Evolutionary conservation across 257 asterid species (phyloP).

Genomic region (Solanum ahanhuiri): DNA sequence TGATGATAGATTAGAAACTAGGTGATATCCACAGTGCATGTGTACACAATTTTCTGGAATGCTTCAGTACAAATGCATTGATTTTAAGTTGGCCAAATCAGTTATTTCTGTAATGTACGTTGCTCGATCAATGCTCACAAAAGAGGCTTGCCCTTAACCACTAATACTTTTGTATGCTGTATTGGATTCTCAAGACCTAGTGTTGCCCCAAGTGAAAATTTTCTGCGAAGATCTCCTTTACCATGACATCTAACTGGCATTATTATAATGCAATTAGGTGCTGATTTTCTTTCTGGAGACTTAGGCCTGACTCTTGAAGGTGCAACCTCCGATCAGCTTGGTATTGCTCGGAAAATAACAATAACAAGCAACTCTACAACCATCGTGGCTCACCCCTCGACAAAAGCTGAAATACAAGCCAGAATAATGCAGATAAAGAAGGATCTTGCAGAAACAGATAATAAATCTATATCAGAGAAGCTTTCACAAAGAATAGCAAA

Average conservation of each 20-base stretch:
- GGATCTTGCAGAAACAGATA: conserved; percentile 79
- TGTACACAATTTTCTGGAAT: neutral
- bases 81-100: neutral
- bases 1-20: neutral
- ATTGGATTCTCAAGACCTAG: neutral
- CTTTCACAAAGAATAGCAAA: conserved; percentile 84
- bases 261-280: conserved; percentile 38
- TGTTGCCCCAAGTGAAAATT: neutral
- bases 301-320: conserved; percentile 65
- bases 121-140: neutral
- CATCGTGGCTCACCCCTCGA: conserved; percentile 81
- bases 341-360: conserved; percentile 74
- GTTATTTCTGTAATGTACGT: neutral
- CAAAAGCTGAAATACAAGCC: conserved; percentile 87
- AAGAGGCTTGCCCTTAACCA: neutral
- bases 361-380: conserved; percentile 61
- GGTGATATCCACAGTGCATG: neutral
- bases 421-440: conserved; percentile 86
- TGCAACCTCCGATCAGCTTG: conserved; percentile 98
- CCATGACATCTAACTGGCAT: neutral
- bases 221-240: neutral
- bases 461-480: conserved; percentile 49
- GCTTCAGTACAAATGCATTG: neutral
- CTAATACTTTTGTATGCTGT: neutral
- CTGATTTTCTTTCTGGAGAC: conserved; percentile 92